Evolutionary conservation across 257 asterid genomes (phyloP), one percentile per base, ranked within the genome.

Genomic region (Solanum stenotomum): DNA sequence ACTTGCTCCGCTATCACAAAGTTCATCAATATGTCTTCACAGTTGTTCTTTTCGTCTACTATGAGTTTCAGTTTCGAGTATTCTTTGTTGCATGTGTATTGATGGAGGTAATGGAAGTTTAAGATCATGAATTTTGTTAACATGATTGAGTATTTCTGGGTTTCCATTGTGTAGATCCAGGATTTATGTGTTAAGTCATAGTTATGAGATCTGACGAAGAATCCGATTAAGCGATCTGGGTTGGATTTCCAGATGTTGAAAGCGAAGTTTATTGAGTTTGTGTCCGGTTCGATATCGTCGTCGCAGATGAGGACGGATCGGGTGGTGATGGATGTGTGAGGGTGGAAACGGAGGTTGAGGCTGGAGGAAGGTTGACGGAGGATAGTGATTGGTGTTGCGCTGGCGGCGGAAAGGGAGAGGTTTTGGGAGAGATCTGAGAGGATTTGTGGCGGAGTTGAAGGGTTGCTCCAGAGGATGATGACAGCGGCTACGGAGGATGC

Each of bases 11-110:
- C 96, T 91, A 90, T 95, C 89, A 94, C 93, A 40, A 93, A 91
- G 86, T 97, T 96, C 99, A 97, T 97, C 91, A 96, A 34, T 38
- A 97, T 97, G 65, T 97, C 99, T 42, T 97, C 99, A 90, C 98
- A 97, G 38, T 96, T 96, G 74, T 91, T 94, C 91, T 37, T 91
- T 18, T 78, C 89, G 22, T 96, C 98, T 87, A 96, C 98, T 0
- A 91, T 68, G 15, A 63, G 74, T 81, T 89, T 84, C 83, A 89
- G 67, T 27, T 77, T 82, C 27, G 83, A 33, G 88, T 59, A 91
- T 88, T 90, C 11, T 86, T 78, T 16, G 44, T 87, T 92, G 77
- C 98, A 97, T 84, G 95, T 93, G 94, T 97, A 97, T 4, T 37
- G 87, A 76, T 88, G 90, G 59, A 97, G 92, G 93, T 94, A 87